Evolutionary conservation across 2,329 filamentous ascomycete genomes (phyloP), one percentile per base, ranked within the genome.

Genomic region (Penicillium aurantiogriseum): DNA sequence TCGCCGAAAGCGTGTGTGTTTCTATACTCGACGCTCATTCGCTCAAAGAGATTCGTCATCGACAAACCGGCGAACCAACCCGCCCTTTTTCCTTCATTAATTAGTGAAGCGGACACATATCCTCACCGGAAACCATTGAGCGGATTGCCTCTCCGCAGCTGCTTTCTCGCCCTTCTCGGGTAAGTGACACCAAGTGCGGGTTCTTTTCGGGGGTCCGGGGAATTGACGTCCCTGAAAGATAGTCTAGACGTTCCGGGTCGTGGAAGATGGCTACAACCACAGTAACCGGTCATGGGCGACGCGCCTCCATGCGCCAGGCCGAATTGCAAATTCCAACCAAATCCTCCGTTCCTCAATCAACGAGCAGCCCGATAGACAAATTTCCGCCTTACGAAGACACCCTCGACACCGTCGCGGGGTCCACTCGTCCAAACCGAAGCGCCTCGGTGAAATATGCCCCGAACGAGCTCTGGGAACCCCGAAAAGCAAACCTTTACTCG

Each of bases 381-480:
- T 80, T 80, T 51, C 77, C 77, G 43, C 69, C 73, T 1, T 76
- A 76, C 57, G 75, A 77, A 60, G 72, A 77, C 47, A 61, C 67
- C 51, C 61, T 69, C 25, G 71, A 75, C 35, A 56, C 63, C n/a
- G 51, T 61, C 54, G 50, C 64, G 38, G 69, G 72, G 49, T 52
- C 67, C 49, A 63, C 63, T 50, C 65, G 67, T 33, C 55, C 63
- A 46, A 65, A 65, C 36, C 57, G 64, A 46, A 66, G 59, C 54
- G 54, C 65, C 49, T 66, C 71, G 4, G 51, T 70, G 40, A 73
- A 66, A 60, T 71, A 74, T 65, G 62, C 69, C 49, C 64, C 67
- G 2, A 71, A 68, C 51, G 83, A 87, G 62, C 79, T 81, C 64
- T 90, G 88, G 88, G 82, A 85, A 54, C 79, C 83, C 40, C 81